Evolutionary conservation across 805 yeast species (phyloP).

Genomic region (Lachancea sp.): DNA sequence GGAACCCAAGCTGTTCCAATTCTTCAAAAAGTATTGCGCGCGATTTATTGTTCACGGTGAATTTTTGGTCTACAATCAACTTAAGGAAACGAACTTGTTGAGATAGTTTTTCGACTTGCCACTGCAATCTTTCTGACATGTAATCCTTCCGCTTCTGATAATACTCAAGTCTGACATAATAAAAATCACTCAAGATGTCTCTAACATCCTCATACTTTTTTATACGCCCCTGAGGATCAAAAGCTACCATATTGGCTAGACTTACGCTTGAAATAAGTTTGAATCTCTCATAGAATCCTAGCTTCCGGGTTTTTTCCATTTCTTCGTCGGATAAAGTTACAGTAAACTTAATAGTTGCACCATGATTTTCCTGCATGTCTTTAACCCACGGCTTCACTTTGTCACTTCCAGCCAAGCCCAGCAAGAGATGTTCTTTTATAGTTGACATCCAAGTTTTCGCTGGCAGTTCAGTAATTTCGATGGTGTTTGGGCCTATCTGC

Average conservation of each 20-base stretch:
- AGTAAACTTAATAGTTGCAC: slow-evolving; percentile 69
- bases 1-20: slow-evolving; percentile 60
- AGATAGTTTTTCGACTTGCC: slow-evolving; percentile 66
- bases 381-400: slow-evolving; percentile 79
- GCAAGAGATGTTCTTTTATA: slow-evolving; percentile 75
- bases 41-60: slow-evolving; percentile 69
- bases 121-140: slow-evolving; percentile 59
- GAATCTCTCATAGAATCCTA: slow-evolving; percentile 81
- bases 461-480: slow-evolving; percentile 91
- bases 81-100: slow-evolving; percentile 89
- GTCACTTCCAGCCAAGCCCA: slow-evolving; percentile 70
- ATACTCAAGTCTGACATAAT: slow-evolving; percentile 76
- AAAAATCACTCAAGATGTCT: slow-evolving; percentile 80
- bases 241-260: slow-evolving; percentile 89
- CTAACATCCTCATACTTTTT: slow-evolving; percentile 69
- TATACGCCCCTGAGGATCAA: slow-evolving; percentile 83
- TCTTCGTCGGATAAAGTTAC: slow-evolving; percentile 70
- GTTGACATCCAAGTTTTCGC: slow-evolving; percentile 88
- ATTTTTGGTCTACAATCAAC: slow-evolving; percentile 71
- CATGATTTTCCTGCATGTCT: slow-evolving; percentile 93
- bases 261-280: slow-evolving; percentile 63
- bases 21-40: slow-evolving; percentile 57
- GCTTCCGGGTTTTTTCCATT: slow-evolving; percentile 67
- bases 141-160: slow-evolving; percentile 88
- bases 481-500: slow-evolving; percentile 67